Percentiles rank a stretch among this genome's conserved stretches.
Evolutionary conservation across 73 alveolate genomes (phyloP).

Genomic region (Symbiodinium natans): DNA sequence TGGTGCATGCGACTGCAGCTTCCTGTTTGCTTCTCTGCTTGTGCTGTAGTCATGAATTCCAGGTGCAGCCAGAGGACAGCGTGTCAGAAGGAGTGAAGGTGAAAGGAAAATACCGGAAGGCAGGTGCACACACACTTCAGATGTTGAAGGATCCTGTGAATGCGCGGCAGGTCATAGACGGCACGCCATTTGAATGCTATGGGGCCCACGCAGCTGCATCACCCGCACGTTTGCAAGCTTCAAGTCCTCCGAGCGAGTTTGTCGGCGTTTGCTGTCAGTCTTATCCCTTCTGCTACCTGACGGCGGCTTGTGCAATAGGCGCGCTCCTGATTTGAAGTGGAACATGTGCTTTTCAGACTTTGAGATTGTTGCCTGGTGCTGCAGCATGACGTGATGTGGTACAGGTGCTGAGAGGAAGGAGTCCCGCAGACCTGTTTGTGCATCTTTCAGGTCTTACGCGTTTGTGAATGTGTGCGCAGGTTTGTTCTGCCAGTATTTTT

Average conservation of each 20-base stretch:
- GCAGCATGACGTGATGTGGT: background rate
- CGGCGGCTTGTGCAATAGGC: constrained; percentile 91
- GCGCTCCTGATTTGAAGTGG: too few species aligned
- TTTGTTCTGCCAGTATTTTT: too few species aligned
- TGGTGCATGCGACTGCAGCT: too few species aligned
- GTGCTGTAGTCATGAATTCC: background rate
- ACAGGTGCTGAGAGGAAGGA: constrained; percentile 1
- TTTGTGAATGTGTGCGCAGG: too few species aligned
- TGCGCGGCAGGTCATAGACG: constrained; percentile 72
- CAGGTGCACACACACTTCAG: background rate
- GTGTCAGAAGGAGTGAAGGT: background rate
- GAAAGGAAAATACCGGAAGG: constrained; percentile 87
- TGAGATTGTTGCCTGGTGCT: too few species aligned
- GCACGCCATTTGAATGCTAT: constrained; percentile 74
- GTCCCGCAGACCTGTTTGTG: background rate
- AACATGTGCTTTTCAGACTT: too few species aligned
- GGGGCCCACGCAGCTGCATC: constrained; percentile 55
- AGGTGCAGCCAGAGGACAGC: background rate
- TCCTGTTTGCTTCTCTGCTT: too few species aligned
- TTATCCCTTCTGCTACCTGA: constrained; percentile 88
- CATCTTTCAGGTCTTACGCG: too few species aligned
- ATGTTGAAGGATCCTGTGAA: background rate
- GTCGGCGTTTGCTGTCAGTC: constrained; percentile 3
- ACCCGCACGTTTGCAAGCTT: background rate
- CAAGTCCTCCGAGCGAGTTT: background rate